Evolutionary conservation across 1,139 yeast genomes (phyloP).

Genomic region (Candida tropicalis): DNA sequence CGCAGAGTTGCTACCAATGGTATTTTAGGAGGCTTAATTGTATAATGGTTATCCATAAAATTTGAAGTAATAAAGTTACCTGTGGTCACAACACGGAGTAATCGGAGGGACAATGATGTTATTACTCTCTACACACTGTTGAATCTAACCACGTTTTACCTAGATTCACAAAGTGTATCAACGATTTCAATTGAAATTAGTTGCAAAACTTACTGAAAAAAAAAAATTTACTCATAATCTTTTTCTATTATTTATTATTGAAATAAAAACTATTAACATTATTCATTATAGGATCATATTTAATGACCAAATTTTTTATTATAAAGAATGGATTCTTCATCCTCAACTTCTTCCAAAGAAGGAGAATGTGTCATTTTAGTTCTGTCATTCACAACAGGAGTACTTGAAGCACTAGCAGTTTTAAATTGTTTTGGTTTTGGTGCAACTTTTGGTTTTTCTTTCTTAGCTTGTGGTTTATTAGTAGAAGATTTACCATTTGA

Average conservation of each 20-base stretch:
- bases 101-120: no score
- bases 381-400: constrained; percentile 5
- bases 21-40: no score
- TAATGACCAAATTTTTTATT: constrained; percentile 42
- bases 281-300: neutral
- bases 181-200: neutral
- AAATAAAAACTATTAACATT: neutral
- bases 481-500: neutral
- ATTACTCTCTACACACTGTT: no score
- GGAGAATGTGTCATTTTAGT: constrained; percentile 26
- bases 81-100: no score
- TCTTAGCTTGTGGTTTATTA: neutral
- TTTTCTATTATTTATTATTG: neutral
- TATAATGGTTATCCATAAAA: no score
- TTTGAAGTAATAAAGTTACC: no score
- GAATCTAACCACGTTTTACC: no score
- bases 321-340: constrained; percentile 46
- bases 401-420: constrained; percentile 25
- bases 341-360: constrained; percentile 45
- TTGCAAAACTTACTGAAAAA: neutral
- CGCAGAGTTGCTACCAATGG: no score
- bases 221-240: neutral
- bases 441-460: constrained; percentile 10
- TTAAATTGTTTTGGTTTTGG: constrained; percentile 13
- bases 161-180: no score